phyloP scores from a whole-genome alignment of 1,139 yeast genomes.

The Nakaseomyces nivariensis region DNA sequence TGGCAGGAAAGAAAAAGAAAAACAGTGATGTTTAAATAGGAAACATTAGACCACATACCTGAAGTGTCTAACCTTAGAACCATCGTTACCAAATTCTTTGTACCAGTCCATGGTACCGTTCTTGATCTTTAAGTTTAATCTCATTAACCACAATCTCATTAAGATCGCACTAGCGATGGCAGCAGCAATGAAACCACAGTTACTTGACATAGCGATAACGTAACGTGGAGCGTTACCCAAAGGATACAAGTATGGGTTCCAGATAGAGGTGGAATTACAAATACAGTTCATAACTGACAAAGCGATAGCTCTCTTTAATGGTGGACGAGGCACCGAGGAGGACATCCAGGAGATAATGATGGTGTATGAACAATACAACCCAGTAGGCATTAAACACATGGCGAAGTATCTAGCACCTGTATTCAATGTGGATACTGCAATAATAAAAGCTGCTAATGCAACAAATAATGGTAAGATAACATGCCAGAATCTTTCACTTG shows the following conservation, averaged over 20 bases:
- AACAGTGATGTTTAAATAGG: too few species aligned
- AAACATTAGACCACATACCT: constrained; percentile 30
- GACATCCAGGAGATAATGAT: constrained; percentile 50
- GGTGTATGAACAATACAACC: constrained; percentile 47
- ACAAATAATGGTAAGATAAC: constrained; percentile 38
- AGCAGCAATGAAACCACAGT: constrained; percentile 38
- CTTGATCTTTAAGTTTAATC: constrained; percentile 37
- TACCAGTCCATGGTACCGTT: constrained; percentile 45
- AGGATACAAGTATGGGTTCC: constrained; percentile 45
- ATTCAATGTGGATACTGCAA: constrained; percentile 44
- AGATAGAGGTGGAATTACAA: constrained; percentile 44
- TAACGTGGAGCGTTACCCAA: constrained; percentile 36
- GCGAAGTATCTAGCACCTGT: constrained; percentile 53
- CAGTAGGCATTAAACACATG: constrained; percentile 53
- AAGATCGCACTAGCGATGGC: constrained; percentile 36
- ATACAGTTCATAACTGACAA: constrained; percentile 44
- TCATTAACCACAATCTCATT: constrained; percentile 34
- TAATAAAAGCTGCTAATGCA: constrained; percentile 42
- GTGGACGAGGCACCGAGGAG: constrained; percentile 42
- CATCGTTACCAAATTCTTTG: constrained; percentile 41
- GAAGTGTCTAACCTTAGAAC: constrained; percentile 37
- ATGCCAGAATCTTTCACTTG: constrained; percentile 49
- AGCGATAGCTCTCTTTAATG: constrained; percentile 45
- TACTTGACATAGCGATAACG: constrained; percentile 39
- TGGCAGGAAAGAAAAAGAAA: too few species aligned